Evolutionary conservation across 1,284 basidiomycete species (phyloP), one percentile per base, ranked within the genome.

Genomic region (Melampsora americana): DNA sequence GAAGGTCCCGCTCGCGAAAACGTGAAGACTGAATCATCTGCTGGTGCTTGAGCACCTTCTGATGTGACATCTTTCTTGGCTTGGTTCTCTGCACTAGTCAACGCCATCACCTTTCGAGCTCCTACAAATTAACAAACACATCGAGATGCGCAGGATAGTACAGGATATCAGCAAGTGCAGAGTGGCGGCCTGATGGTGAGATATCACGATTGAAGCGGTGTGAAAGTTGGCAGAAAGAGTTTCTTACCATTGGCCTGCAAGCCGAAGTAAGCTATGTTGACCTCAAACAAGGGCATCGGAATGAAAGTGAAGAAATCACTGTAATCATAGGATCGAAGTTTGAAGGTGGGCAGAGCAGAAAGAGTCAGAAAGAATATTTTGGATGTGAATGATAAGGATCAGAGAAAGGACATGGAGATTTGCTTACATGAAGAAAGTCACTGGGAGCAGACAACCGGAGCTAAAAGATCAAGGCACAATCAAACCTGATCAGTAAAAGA

Each of bases 241-340:
- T 14, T 14, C 64, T 67, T 12, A 73, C 72, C 72, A 18, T 61
- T 48, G 7, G 39, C 42, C 59, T 74, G 72, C 16, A 74, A 28
- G 6, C 64, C 42, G 48, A 74, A 74, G 46, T 74, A 74, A 18
- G 72, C 72, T 32, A 74, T 20, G 42, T 74, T 74, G 48, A 74
- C 60, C 39, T 74, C 72, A 48, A 74, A 74, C 18, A 61, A 16
- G 48, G 67, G 67, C 32, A 67, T 20, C 7, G 72, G 72, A 28
- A 74, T 42, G 6, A 74, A 32, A 28, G 59, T 39, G 26, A 74
- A 67, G 56, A 61, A 42, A 16, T 74, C 72, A 61, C 72, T 74
- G 14, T 14, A 42, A 35, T 9, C 12, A 42, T 14, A 42, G 42
- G 3, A 42, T 0, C 14, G 11, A 14, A 12, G 12, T 42, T 42